These are phyloP conservation scores for Colletotrichum sp. DNA, from an alignment of 2,329 filamentous ascomycete genomes.

Conservation along the genomic window DNA sequence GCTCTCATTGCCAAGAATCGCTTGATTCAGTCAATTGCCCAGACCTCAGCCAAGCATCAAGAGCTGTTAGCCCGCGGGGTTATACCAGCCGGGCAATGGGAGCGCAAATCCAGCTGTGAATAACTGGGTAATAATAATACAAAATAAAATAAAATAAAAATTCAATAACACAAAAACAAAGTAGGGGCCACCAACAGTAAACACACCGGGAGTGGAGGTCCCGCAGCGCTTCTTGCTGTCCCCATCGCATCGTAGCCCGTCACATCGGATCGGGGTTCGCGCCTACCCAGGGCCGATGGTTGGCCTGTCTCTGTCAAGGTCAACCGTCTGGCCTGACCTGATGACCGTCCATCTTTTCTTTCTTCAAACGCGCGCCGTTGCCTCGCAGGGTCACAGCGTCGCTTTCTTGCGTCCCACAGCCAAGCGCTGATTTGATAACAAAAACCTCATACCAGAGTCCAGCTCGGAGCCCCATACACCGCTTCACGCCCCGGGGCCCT, in stretches of 20 bases:
- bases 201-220: not conserved
- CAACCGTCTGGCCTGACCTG: not conserved
- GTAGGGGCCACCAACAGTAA: not conserved
- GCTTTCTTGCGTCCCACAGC: not conserved
- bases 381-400: not conserved
- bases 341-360: not conserved
- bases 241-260: not conserved
- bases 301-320: not conserved
- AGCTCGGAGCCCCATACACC: not conserved
- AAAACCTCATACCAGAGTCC: not conserved
- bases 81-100: not conserved
- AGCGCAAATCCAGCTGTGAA: not conserved
- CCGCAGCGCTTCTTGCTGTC: not conserved
- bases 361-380: not conserved
- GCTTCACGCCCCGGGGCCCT: not conserved
- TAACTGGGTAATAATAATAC: not conserved
- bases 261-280: slow-evolving; percentile 6
- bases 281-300: not conserved
- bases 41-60: not conserved
- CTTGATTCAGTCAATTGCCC: not conserved
- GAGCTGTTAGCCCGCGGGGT: not conserved
- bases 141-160: not conserved
- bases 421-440: not conserved
- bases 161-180: not conserved
- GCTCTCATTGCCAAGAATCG: not conserved